A percentile compares a stretch with the other conserved stretches of the same genome.
phyloP scores from a whole-genome alignment of 179 eudicot species.

The Heliamphora ciliata region DNA sequence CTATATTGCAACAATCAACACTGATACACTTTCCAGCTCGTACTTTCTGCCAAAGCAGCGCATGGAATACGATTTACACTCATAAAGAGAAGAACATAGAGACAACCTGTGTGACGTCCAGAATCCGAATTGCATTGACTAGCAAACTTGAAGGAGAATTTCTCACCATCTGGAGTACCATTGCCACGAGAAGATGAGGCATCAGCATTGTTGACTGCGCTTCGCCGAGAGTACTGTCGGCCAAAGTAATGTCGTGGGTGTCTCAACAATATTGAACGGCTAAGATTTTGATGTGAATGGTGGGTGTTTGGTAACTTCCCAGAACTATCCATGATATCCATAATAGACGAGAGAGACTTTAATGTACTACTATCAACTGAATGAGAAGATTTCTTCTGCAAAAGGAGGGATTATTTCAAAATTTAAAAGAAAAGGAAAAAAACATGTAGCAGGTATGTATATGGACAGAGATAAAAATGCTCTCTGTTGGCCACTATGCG shows the following conservation, averaged over 20 bases:
- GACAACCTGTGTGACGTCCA: conserved; percentile 36
- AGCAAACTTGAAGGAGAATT: conserved; percentile 34
- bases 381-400: conserved; percentile 26
- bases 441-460: neutral
- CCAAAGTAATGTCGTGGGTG: conserved; percentile 50
- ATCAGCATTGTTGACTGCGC: conserved; percentile 29
- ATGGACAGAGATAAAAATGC: neutral
- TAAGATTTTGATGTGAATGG: conserved; percentile 33
- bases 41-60: neutral
- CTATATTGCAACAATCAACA: neutral
- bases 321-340: conserved; percentile 40
- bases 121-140: conserved; percentile 32
- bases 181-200: conserved; percentile 44
- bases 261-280: conserved; percentile 39
- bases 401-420: neutral
- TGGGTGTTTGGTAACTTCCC: conserved; percentile 31
- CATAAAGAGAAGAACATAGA: conserved; percentile 10
- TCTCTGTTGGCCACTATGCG: neutral
- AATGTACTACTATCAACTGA: conserved; percentile 27
- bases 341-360: conserved; percentile 31
- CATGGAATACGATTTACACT: neutral
- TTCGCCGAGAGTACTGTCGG: conserved; percentile 48
- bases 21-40: neutral
- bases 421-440: neutral
- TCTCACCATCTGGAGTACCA: conserved; percentile 32